phyloP scores from a whole-genome alignment of 768 basidiomycete genomes.

The Hygrocybe coccinea region DNA sequence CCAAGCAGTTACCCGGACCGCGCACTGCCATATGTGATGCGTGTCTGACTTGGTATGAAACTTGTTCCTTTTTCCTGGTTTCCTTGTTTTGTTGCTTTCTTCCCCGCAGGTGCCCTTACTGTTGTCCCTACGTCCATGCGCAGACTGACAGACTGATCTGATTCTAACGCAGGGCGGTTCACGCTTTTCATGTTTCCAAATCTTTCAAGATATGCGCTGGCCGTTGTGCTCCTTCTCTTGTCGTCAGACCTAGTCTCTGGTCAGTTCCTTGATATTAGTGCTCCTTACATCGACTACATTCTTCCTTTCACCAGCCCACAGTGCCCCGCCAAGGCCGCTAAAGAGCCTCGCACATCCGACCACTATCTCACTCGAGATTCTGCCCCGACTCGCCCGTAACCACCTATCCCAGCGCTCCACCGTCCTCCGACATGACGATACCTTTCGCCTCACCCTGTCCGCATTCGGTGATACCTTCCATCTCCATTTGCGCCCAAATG shows the following conservation, averaged over 20 bases:
- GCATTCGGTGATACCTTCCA: slow-evolving; percentile 63
- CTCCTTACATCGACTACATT: background rate
- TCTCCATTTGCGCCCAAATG: slow-evolving; percentile 73
- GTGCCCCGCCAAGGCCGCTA: slow-evolving; percentile 42
- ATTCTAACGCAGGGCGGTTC: no score
- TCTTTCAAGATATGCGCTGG: background rate
- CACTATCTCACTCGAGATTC: slow-evolving; percentile 50
- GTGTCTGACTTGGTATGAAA: no score
- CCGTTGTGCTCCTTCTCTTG: background rate
- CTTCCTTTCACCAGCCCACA: slow-evolving; percentile 38
- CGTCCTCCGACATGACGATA: slow-evolving; percentile 60
- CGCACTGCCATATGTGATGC: no score
- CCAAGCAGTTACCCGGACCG: no score
- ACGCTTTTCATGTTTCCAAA: no score
- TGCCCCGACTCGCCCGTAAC: slow-evolving; percentile 45
- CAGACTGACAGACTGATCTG: no score
- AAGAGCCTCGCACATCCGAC: slow-evolving; percentile 48
- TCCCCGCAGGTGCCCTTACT: background rate
- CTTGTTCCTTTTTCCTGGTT: background rate
- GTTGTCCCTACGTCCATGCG: no score
- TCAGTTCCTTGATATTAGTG: background rate
- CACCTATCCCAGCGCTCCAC: slow-evolving; percentile 35
- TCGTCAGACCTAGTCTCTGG: background rate
- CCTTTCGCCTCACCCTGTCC: slow-evolving; percentile 62
- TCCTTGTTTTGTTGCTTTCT: background rate